Conservation (phyloP, 2,329 filamentous ascomycete genomes). For the Orbilia blumenaviensis region DNA sequence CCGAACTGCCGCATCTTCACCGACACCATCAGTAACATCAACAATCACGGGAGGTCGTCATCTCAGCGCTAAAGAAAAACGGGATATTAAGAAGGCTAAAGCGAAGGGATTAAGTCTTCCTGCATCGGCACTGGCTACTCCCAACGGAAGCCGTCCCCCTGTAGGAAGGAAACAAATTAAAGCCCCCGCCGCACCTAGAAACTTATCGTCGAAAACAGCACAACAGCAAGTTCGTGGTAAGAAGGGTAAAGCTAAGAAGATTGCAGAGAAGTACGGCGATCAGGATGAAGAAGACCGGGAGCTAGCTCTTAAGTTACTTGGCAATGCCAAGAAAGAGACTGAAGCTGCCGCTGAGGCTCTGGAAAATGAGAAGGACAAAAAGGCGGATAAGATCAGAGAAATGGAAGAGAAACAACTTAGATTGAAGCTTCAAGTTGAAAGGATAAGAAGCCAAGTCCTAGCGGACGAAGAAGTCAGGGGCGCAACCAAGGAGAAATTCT, state of each 20-base stretch:
- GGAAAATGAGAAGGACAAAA: slow-evolving; percentile 73
- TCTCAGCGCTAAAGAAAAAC: slow-evolving; percentile 63
- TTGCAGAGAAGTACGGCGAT: slow-evolving; percentile 86
- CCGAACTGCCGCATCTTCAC: slow-evolving; percentile 40
- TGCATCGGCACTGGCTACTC: slow-evolving; percentile 23
- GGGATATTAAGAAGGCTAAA: slow-evolving; percentile 63
- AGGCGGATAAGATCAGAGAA: slow-evolving; percentile 76
- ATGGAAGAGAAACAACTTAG: slow-evolving; percentile 80
- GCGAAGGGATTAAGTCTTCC: slow-evolving; percentile 28
- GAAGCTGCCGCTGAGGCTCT: slow-evolving; percentile 2
- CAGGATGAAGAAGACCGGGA: slow-evolving; percentile 94
- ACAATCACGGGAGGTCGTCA: slow-evolving; percentile 58
- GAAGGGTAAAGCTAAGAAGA: slow-evolving; percentile 83
- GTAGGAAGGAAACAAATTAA: slow-evolving; percentile 55
- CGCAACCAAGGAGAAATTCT: slow-evolving; percentile 69
- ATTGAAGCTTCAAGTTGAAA: slow-evolving; percentile 68
- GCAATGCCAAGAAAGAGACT: slow-evolving; percentile 68
- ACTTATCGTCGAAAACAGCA: slow-evolving; percentile 57
- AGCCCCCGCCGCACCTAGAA: slow-evolving; percentile 40
- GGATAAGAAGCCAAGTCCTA: slow-evolving; percentile 66
- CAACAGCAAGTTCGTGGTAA: slow-evolving; percentile 71
- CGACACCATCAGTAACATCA: slow-evolving; percentile 39
- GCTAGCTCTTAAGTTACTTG: slow-evolving; percentile 85
- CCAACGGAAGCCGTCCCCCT: slow-evolving; percentile 28
- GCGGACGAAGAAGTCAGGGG: slow-evolving; percentile 72